phyloP scores from a whole-genome alignment of 2,329 filamentous ascomycete genomes.

The Thermothelomyces thermophilus region DNA sequence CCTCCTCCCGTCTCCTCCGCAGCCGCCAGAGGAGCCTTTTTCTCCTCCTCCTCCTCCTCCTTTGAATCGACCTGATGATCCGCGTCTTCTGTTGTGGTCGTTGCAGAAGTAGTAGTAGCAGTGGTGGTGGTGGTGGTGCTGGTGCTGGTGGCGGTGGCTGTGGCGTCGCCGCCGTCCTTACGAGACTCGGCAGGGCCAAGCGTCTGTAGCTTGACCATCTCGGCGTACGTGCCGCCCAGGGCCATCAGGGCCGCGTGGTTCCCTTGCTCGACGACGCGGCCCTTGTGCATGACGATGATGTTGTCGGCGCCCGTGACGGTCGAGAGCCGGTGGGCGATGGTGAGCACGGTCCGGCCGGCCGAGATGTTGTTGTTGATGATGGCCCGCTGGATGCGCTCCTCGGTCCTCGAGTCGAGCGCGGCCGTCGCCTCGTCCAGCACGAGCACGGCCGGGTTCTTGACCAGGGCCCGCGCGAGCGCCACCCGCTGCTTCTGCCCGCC shows the following conservation, averaged over 20 bases:
- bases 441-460: slow-evolving; percentile 50
- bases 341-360: slow-evolving; percentile 49
- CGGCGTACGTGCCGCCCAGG: slow-evolving; percentile 39
- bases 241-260: slow-evolving; percentile 50
- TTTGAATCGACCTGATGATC: no score
- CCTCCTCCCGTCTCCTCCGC: background rate
- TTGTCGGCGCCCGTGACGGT: slow-evolving; percentile 52
- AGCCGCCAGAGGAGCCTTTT: background rate
- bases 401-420: slow-evolving; percentile 52
- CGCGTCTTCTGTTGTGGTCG: no score
- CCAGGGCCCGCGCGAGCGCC: slow-evolving; percentile 51
- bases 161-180: background rate
- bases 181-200: background rate
- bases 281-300: slow-evolving; percentile 53
- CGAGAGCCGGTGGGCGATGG: slow-evolving; percentile 51
- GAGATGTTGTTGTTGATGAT: slow-evolving; percentile 39
- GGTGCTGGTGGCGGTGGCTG: no score
- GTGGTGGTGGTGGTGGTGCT: no score
- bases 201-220: slow-evolving; percentile 35
- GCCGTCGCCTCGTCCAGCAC: slow-evolving; percentile 58
- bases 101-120: no score
- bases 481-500: slow-evolving; percentile 57
- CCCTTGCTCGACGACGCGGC: slow-evolving; percentile 50
- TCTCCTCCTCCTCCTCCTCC: background rate
- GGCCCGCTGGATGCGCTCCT: slow-evolving; percentile 46